Evolutionary conservation across 1,284 basidiomycete species (phyloP).

Genomic region (Volvariella surrecta): DNA sequence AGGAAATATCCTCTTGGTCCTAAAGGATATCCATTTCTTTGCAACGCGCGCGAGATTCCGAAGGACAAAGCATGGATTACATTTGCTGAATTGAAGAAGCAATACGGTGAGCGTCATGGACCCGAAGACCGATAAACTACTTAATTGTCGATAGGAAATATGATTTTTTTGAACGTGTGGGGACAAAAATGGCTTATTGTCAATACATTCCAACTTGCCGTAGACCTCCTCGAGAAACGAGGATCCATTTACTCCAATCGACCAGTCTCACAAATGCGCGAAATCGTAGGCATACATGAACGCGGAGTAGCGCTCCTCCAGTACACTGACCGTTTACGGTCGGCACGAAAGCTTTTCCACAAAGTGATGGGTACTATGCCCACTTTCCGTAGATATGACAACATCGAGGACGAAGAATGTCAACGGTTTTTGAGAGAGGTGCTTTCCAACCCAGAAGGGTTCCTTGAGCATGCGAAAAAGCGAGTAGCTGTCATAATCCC

Average conservation of each 20-base stretch:
- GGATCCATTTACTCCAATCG: background rate
- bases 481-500: slow-evolving; percentile 9
- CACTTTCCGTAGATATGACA: background rate
- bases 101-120: slow-evolving; percentile 10
- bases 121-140: background rate
- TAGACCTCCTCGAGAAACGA: background rate
- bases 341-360: slow-evolving; percentile 38
- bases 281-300: background rate
- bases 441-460: slow-evolving; percentile 31
- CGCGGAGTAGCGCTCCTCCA: background rate
- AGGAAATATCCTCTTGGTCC: slow-evolving; percentile 13
- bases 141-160: background rate
- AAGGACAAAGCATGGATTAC: slow-evolving; percentile 10
- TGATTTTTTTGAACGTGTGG: background rate
- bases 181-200: background rate
- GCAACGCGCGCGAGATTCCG: slow-evolving; percentile 13
- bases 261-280: background rate
- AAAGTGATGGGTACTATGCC: slow-evolving; percentile 22
- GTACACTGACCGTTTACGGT: too few species aligned
- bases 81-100: slow-evolving; percentile 13
- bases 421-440: slow-evolving; percentile 36
- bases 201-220: background rate
- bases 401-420: background rate
- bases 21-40: slow-evolving; percentile 6
- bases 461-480: slow-evolving; percentile 38